Percentiles rank a stretch among this genome's conserved stretches.
Evolutionary conservation across 176 grass and related monocot species (phyloP).

Genomic region (Elaeis guineensis): DNA sequence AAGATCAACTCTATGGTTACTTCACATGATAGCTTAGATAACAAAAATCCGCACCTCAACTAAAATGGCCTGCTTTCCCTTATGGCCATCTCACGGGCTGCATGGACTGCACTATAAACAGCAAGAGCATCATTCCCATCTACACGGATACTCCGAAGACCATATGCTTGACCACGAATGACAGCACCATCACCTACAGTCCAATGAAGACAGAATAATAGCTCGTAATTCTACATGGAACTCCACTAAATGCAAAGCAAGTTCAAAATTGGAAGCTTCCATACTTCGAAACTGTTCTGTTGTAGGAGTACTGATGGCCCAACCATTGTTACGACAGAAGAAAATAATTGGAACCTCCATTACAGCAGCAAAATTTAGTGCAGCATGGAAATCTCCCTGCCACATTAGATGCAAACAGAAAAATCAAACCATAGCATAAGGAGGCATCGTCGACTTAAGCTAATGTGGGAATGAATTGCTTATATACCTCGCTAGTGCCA

Average conservation of each 20-base stretch:
- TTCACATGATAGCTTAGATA: too few relatives aligned
- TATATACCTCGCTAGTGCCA: slow-evolving; percentile 78
- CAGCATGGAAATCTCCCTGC: slow-evolving; percentile 95
- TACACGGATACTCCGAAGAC: slow-evolving; percentile 73
- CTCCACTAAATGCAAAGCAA: not conserved
- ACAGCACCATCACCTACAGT: slow-evolving; percentile 78
- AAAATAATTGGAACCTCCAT: slow-evolving; percentile 78
- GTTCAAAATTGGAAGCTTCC: slow-evolving; percentile 5
- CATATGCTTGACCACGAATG: slow-evolving; percentile 81
- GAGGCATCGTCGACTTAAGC: too few relatives aligned
- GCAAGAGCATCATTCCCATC: slow-evolving; percentile 92
- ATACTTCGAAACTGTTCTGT: slow-evolving; percentile 91
- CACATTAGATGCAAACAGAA: slow-evolving; percentile 24
- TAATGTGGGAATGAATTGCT: not conserved
- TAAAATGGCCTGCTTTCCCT: slow-evolving; percentile 78
- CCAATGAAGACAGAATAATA: not conserved
- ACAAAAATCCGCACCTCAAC: slow-evolving; percentile 48
- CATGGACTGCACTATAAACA: slow-evolving; percentile 80
- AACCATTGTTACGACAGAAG: slow-evolving; percentile 98
- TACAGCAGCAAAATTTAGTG: slow-evolving; percentile 86
- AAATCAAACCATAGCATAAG: not conserved
- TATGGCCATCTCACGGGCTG: slow-evolving; percentile 81
- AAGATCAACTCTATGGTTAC: not conserved
- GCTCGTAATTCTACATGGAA: too few relatives aligned
- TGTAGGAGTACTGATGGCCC: slow-evolving; percentile 95